Evolutionary conservation across 2,329 filamentous ascomycete genomes (phyloP).

Genomic region (Aspergillus fischeri): DNA sequence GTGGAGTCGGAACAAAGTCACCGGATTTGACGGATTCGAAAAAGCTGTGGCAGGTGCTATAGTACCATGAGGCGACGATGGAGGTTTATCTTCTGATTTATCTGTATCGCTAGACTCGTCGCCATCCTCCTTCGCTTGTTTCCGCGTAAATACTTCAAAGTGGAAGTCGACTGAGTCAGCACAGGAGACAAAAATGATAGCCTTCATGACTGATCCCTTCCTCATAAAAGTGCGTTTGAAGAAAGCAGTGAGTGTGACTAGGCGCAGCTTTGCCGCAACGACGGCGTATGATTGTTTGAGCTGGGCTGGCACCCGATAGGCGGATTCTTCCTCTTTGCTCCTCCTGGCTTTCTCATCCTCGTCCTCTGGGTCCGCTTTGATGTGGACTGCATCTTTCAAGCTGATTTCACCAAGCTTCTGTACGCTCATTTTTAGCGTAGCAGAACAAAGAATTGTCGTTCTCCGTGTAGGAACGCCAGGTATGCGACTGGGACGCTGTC

Average conservation of each 20-base stretch:
- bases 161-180: constrained; percentile 97
- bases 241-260: constrained; percentile 81
- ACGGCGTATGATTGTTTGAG: constrained; percentile 89
- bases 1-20: constrained; percentile 83
- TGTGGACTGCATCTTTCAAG: constrained; percentile 84
- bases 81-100: constrained; percentile 18
- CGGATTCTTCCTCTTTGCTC: constrained; percentile 47
- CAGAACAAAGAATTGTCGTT: constrained; percentile 87
- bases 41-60: constrained; percentile 62
- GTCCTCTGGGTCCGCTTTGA: constrained; percentile 63
- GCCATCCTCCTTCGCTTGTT: constrained; percentile 24
- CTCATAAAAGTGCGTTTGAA: constrained; percentile 84
- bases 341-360: constrained; percentile 51
- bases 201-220: constrained; percentile 90
- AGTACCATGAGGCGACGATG: constrained; percentile 38
- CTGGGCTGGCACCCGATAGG: constrained; percentile 82
- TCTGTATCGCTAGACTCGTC: constrained; percentile 22
- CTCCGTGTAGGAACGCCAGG: constrained; percentile 66
- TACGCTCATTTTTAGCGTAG: constrained; percentile 97
- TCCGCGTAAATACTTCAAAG: constrained; percentile 70
- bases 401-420: constrained; percentile 92
- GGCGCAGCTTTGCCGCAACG: constrained; percentile 80
- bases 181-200: constrained; percentile 93
- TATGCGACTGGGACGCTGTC: constrained; percentile 59
- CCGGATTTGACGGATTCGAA: constrained; percentile 69